A percentile compares a stretch with the other conserved stretches of the same genome.
Conservation (phyloP, 345 rosid species). For the Psidium guajava region DNA sequence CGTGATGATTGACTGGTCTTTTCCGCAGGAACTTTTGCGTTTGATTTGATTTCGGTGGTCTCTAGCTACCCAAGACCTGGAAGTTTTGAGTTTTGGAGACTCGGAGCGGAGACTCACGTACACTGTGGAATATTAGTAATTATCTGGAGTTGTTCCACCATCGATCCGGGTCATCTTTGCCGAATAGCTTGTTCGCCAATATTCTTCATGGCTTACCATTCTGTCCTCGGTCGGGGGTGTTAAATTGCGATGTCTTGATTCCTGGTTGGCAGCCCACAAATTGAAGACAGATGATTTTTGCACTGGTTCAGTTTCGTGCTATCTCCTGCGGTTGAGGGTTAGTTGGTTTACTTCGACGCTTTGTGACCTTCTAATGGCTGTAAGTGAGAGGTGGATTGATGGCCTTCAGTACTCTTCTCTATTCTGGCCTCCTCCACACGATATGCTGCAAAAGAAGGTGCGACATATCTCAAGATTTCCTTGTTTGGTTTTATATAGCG, state of each 20-base stretch:
- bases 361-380: neutral
- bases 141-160: neutral
- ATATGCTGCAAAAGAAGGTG: constrained; percentile 71
- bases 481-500: neutral
- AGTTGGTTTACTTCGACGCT: neutral
- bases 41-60: neutral
- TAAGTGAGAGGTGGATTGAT: constrained; percentile 89
- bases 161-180: neutral
- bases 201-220: neutral
- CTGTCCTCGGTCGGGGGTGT: constrained; percentile 13
- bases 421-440: constrained; percentile 83
- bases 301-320: neutral
- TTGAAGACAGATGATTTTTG: neutral
- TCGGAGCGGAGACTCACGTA: neutral
- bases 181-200: neutral
- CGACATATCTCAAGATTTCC: neutral
- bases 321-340: neutral
- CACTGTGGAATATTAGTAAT: neutral
- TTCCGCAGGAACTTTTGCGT: neutral
- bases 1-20: neutral
- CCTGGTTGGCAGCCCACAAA: constrained; percentile 31
- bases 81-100: neutral
- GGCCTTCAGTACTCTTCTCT: constrained; percentile 82
- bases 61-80: neutral
- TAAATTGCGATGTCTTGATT: constrained; percentile 37